Evolutionary conservation across 2,329 filamentous ascomycete genomes (phyloP).

Genomic region (Colletotrichum spaethianum): DNA sequence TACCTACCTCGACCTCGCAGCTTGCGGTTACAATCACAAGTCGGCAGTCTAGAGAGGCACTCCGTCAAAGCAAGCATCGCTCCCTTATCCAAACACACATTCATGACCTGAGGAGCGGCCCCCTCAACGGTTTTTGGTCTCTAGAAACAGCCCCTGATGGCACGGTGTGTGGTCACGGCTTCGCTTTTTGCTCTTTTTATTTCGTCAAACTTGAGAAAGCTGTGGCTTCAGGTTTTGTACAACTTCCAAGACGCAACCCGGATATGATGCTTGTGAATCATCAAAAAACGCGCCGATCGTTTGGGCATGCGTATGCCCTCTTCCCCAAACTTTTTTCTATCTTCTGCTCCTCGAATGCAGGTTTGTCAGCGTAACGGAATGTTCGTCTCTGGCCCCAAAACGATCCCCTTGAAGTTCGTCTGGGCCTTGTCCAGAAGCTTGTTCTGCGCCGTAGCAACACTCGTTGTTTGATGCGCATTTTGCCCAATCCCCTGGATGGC

Average conservation of each 20-base stretch:
- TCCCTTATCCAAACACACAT: neutral
- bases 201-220: constrained; percentile 24
- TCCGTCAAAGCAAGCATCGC: neutral
- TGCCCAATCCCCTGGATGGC: neutral
- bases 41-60: neutral
- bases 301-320: constrained; percentile 29
- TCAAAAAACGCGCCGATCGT: constrained; percentile 12
- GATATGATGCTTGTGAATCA: constrained; percentile 8
- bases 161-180: constrained; percentile 4
- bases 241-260: constrained; percentile 19
- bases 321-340: constrained; percentile 39
- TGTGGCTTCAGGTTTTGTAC: constrained; percentile 27
- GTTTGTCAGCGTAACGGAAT: constrained; percentile 16
- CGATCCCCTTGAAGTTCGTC: constrained; percentile 12
- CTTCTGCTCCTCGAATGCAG: constrained; percentile 17
- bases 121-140: neutral
- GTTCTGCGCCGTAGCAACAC: constrained; percentile 18
- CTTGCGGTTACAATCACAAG: neutral
- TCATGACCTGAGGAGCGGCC: neutral
- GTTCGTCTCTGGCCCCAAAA: constrained; percentile 12
- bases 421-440: constrained; percentile 11
- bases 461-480: constrained; percentile 12
- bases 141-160: neutral
- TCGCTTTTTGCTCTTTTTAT: constrained; percentile 23
- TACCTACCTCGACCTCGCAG: neutral